Conservation (phyloP, 148 eudicot species). For the Nepenthes gracilis region DNA sequence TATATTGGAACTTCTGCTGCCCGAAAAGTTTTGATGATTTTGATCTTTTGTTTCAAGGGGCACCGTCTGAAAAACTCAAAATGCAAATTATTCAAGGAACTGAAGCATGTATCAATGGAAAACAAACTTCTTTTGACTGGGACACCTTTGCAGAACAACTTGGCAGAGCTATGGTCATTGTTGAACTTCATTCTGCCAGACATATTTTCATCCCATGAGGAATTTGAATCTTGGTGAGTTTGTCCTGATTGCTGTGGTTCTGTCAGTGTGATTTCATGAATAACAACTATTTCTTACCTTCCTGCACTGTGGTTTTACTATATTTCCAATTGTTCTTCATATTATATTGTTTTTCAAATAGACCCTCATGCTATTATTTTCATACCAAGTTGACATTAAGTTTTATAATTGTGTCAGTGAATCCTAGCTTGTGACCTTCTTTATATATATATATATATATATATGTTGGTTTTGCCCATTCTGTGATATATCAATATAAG, state of each 20-base stretch:
- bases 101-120: slow-evolving; percentile 58
- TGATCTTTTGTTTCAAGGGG: slow-evolving; percentile 36
- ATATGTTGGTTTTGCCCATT: no score
- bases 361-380: no score
- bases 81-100: slow-evolving; percentile 62
- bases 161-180: slow-evolving; percentile 96
- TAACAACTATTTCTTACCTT: background rate
- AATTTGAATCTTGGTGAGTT: slow-evolving; percentile 90
- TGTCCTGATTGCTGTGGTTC: slow-evolving; percentile 1
- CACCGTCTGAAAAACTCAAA: slow-evolving; percentile 90
- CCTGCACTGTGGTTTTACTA: background rate
- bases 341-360: no score
- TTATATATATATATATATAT: no score
- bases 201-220: slow-evolving; percentile 83
- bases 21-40: background rate
- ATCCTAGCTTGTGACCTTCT: no score
- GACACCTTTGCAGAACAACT: slow-evolving; percentile 95
- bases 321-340: background rate
- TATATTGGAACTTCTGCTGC: no score
- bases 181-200: slow-evolving; percentile 94
- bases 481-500: no score
- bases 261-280: background rate
- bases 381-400: no score
- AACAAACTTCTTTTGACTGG: slow-evolving; percentile 95
- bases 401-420: no score